Evolutionary conservation across 257 asterid species (phyloP), one percentile per base, ranked within the genome.

Genomic region (Nicotiana attenuata): DNA sequence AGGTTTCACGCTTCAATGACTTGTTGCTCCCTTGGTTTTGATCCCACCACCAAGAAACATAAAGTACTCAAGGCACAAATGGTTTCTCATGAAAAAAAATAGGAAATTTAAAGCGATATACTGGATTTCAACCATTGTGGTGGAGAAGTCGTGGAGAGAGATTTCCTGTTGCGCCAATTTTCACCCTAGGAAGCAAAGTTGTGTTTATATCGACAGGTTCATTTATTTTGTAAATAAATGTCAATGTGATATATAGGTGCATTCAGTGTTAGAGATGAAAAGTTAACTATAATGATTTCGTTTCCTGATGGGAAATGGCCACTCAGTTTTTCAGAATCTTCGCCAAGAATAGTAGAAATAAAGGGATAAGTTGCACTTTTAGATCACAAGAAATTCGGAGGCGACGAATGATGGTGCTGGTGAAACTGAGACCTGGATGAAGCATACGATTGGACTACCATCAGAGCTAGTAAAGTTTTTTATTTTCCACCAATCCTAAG

Each of bases 321-420:
- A 35, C 0, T 68, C 4, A 68, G 16, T 17, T 4, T 10, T 5
- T 3, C 3, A 5, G 16, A 68, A 0, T 41, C 15, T 38, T 19
- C n/a, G n/a, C n/a, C 57, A 26, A 11, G 8, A 38, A 0, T 68
- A 38, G 29, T 35, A 10, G 77, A 68, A 19, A 38, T 15, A 0
- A 68, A 68, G 13, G 77, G 77, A n/a, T 10, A 68, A 68, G 77
- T 38, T n/a, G 77, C 57, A 69, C 28, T 69, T 69, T 19, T 55
- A 14, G 20, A 53, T 53, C 7, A 33, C 16, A 3, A 3, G 0
- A 9, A 10, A 0, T 10, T 50, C 14, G 55, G 4, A 50, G 4
- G 55, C 1, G 55, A 50, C 11, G 15, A 5, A 17, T 1, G 5
- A 45, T 45, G 9, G 13, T 45, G 7, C 11, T 8, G 52, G 52